Evolutionary conservation across 1,139 yeast genomes (phyloP).

Genomic region (Kodamaea derodonti): DNA sequence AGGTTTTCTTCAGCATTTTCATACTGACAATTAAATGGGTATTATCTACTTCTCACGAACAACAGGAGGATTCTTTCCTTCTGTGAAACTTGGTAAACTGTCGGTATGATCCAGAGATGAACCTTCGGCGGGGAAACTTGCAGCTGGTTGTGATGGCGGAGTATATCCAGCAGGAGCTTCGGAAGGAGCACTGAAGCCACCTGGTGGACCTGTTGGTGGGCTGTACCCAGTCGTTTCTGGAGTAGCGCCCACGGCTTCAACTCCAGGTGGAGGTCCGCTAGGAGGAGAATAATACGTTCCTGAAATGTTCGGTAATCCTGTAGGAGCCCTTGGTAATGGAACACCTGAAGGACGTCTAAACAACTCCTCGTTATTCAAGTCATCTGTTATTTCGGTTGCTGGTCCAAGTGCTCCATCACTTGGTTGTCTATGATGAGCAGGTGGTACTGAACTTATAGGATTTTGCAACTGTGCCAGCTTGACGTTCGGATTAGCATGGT

Average conservation of each 20-base stretch:
- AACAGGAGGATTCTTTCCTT: constrained; percentile 12
- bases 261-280: constrained; percentile 1
- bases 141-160: constrained; percentile 3
- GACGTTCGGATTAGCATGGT: constrained; percentile 34
- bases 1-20: too few relatives aligned
- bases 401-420: constrained; percentile 12
- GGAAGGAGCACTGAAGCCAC: not conserved
- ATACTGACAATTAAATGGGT: too few relatives aligned
- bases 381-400: constrained; percentile 7
- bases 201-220: not conserved
- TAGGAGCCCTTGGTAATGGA: constrained; percentile 1
- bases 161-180: not conserved
- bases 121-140: constrained; percentile 8
- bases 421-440: constrained; percentile 13
- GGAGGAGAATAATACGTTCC: not conserved
- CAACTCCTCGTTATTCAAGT: constrained; percentile 6
- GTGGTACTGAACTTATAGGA: constrained; percentile 9
- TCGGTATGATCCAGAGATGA: constrained; percentile 10
- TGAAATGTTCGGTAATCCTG: not conserved
- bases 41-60: constrained; percentile 9
- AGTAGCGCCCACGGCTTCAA: not conserved
- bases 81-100: constrained; percentile 13
- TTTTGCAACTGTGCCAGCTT: constrained; percentile 8
- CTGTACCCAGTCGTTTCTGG: not conserved
- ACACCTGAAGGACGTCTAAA: constrained; percentile 8